Evolutionary conservation across 2,329 filamentous ascomycete species (phyloP).

Genomic region (Myriosclerotinia duriaeana): DNA sequence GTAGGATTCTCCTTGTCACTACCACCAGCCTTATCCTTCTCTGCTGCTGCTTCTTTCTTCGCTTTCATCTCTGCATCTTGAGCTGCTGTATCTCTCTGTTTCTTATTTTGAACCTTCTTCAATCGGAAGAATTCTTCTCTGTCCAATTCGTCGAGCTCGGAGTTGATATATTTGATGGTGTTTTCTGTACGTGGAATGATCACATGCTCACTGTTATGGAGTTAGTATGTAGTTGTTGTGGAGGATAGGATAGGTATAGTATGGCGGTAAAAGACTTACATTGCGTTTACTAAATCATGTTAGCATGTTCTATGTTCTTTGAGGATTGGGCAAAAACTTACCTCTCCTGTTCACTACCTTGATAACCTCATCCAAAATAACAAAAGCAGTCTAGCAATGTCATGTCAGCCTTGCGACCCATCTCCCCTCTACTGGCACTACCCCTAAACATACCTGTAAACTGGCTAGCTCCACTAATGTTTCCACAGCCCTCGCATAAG

Average conservation of each 20-base stretch:
- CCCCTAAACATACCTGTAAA: conserved; percentile 59
- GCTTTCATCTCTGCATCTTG: conserved; percentile 74
- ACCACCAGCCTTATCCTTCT: conserved; percentile 50
- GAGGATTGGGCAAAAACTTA: conserved; percentile 44
- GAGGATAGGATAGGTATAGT: background rate
- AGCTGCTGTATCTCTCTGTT: conserved; percentile 72
- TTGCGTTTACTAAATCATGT: conserved; percentile 73
- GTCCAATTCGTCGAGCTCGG: conserved; percentile 94
- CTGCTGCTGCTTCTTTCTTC: conserved; percentile 58
- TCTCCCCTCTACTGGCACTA: background rate
- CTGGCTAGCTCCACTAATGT: conserved; percentile 93
- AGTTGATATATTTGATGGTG: conserved; percentile 99
- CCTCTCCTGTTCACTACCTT: conserved; percentile 97
- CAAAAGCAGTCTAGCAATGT: conserved; percentile 74
- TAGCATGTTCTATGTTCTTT: conserved; percentile 32
- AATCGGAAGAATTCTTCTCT: conserved; percentile 96
- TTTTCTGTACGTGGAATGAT: conserved; percentile 98
- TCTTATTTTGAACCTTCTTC: conserved; percentile 90
- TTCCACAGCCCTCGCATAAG: conserved; percentile 92
- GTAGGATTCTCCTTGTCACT: conserved; percentile 45
- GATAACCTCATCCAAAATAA: conserved; percentile 97
- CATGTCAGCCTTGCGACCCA: background rate
- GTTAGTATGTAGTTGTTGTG: conserved; percentile 26
- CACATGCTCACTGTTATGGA: conserved; percentile 68
- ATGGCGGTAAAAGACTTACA: conserved; percentile 54